Evolutionary conservation across 2,329 filamentous ascomycete species (phyloP).

Genomic region (Fusarium sp.): DNA sequence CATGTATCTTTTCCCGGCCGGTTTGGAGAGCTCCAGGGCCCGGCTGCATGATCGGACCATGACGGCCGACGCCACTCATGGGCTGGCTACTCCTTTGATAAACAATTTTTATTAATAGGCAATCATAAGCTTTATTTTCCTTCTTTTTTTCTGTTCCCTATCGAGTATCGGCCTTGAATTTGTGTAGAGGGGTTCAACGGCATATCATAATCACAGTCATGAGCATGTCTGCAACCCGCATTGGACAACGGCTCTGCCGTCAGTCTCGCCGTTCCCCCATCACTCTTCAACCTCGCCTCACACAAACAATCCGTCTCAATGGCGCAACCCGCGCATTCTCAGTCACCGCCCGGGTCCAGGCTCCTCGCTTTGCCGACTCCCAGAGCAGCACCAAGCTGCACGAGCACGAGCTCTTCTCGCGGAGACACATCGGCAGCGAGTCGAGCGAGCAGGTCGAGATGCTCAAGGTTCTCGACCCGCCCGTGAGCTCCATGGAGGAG

Average conservation of each 20-base stretch:
- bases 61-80: constrained; percentile 40
- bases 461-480: constrained; percentile 83
- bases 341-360: constrained; percentile 19
- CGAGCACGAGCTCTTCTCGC: constrained; percentile 68
- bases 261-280: constrained; percentile 40
- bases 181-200: constrained; percentile 16
- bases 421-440: constrained; percentile 88
- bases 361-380: constrained; percentile 40
- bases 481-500: constrained; percentile 78
- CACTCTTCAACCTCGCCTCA: constrained; percentile 39
- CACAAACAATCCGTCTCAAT: constrained; percentile 30
- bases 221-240: constrained; percentile 46
- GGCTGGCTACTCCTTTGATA: constrained; percentile 19
- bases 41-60: constrained; percentile 40
- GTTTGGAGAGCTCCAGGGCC: constrained; percentile 13
- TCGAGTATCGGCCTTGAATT: constrained; percentile 9
- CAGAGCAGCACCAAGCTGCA: constrained; percentile 36
- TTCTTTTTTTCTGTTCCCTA: not conserved
- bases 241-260: constrained; percentile 46
- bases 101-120: constrained; percentile 2
- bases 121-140: not conserved
- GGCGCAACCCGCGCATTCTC: constrained; percentile 37
- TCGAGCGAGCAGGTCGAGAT: constrained; percentile 77
- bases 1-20: constrained; percentile 35
- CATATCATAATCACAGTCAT: constrained; percentile 13